phyloP scores from a whole-genome alignment of 352 stramenopile genomes.

The Phytophthora uliginosa region DNA sequence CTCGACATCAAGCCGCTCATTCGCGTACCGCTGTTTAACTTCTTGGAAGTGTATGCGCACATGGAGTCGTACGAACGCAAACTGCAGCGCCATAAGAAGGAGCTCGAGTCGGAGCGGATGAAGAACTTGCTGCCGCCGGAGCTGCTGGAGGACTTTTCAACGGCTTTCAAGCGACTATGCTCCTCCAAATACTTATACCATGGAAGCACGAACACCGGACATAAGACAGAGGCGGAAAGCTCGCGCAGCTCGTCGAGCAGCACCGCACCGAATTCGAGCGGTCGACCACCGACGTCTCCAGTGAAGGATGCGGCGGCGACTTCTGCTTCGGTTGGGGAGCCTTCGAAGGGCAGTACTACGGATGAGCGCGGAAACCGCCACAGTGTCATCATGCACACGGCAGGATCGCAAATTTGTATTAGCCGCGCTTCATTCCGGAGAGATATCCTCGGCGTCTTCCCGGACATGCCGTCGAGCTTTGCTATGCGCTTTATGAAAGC shows the following conservation, averaged over 20 bases:
- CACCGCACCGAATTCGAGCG: constrained; percentile 22
- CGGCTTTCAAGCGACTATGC: constrained; percentile 83
- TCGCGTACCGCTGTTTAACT: constrained; percentile 90
- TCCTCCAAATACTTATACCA: constrained; percentile 90
- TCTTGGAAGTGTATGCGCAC: constrained; percentile 89
- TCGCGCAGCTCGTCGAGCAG: constrained; percentile 31
- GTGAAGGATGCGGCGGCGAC: constrained; percentile 43
- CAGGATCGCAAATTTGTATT: constrained; percentile 82
- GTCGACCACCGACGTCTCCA: constrained; percentile 54
- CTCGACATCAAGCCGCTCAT: constrained; percentile 85
- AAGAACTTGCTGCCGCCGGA: constrained; percentile 82
- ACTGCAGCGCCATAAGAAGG: constrained; percentile 87
- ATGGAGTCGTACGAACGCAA: constrained; percentile 91
- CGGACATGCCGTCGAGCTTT: constrained; percentile 91
- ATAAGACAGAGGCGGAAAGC: constrained; percentile 44
- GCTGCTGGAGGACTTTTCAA: constrained; percentile 77
- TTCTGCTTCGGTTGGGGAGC: constrained; percentile 26
- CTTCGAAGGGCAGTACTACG: constrained; percentile 49
- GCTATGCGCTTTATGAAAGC: constrained; percentile 92
- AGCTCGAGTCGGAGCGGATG: constrained; percentile 89
- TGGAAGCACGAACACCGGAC: constrained; percentile 38
- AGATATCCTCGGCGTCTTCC: constrained; percentile 90
- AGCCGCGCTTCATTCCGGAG: constrained; percentile 86
- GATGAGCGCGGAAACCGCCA: constrained; percentile 48
- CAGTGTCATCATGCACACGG: constrained; percentile 72